These are phyloP conservation scores for Neonectria hederae DNA, from an alignment of 2,329 filamentous ascomycete genomes.

Conservation along the genomic window DNA sequence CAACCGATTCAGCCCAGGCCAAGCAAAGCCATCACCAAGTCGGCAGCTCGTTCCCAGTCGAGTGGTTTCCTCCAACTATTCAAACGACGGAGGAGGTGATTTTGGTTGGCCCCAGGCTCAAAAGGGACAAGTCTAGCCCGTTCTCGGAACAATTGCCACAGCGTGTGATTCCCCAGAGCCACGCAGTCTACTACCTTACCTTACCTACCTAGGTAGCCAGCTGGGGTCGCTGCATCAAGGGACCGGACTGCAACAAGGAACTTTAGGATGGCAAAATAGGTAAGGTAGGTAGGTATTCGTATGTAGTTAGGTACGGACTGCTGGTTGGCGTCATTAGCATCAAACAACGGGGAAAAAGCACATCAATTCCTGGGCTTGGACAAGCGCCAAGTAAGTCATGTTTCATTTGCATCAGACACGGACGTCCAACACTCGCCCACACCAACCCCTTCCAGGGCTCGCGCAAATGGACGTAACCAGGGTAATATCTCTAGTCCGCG, in stretches of 20 bases:
- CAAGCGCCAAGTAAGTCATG: neutral
- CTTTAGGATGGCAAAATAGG: too few species aligned
- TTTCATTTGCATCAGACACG: constrained; percentile 13
- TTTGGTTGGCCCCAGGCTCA: constrained; percentile 5
- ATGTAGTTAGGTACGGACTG: neutral
- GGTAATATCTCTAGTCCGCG: neutral
- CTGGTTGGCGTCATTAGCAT: neutral
- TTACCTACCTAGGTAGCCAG: neutral
- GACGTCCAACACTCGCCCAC: neutral
- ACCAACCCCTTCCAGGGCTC: neutral
- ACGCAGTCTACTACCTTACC: neutral
- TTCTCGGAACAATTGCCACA: constrained; percentile 9
- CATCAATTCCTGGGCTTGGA: neutral
- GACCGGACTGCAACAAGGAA: neutral
- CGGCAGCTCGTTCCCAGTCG: neutral
- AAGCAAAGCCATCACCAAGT: constrained; percentile 6
- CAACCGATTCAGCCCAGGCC: constrained; percentile 16
- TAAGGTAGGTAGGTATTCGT: neutral
- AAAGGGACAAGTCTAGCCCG: constrained; percentile 1
- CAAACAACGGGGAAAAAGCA: neutral
- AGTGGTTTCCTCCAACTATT: constrained; percentile 1
- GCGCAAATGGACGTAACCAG: neutral
- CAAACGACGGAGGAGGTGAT: constrained; percentile 3
- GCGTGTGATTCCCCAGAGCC: constrained; percentile 5
- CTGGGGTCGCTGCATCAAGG: constrained; percentile 3